Evolutionary conservation across 345 rosid species (phyloP).

Genomic region (Cochlearia excelsa): DNA sequence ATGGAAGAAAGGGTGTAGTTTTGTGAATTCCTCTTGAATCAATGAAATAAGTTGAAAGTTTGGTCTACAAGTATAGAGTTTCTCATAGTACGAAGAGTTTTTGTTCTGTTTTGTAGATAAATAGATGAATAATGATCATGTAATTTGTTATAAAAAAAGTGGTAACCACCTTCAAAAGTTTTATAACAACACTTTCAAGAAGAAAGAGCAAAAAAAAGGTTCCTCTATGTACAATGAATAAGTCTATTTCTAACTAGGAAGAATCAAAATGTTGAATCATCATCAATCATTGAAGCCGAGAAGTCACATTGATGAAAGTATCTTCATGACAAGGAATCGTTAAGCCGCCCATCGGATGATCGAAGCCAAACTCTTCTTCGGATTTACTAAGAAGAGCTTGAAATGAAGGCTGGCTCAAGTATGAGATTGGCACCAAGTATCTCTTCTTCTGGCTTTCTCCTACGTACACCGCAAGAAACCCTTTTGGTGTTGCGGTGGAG

Average conservation of each 20-base stretch:
- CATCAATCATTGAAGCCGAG: conserved; percentile 23
- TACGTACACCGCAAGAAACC: conserved; percentile 38
- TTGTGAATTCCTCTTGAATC: no score
- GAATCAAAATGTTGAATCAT: conserved; percentile 3
- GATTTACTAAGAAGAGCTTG: no score
- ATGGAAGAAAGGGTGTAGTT: no score
- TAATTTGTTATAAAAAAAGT: background rate
- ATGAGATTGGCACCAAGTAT: conserved; percentile 46
- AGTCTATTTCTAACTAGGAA: background rate
- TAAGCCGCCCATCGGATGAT: no score
- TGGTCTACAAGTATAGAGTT: no score
- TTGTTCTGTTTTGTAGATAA: no score
- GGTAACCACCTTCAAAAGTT: no score
- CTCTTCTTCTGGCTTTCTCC: conserved; percentile 35
- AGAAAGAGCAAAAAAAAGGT: background rate
- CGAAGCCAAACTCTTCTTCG: no score
- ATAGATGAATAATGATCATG: no score
- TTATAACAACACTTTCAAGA: conserved; percentile 6
- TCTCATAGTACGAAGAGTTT: no score
- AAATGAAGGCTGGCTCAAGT: conserved; percentile 33
- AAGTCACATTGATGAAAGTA: conserved; percentile 39
- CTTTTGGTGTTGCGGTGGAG: conserved; percentile 41
- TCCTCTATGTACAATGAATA: background rate
- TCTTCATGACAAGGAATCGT: conserved; percentile 45
- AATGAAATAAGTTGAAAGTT: no score